phyloP scores from a whole-genome alignment of 2,329 filamentous ascomycete genomes.

The Diplodia mutila region DNA sequence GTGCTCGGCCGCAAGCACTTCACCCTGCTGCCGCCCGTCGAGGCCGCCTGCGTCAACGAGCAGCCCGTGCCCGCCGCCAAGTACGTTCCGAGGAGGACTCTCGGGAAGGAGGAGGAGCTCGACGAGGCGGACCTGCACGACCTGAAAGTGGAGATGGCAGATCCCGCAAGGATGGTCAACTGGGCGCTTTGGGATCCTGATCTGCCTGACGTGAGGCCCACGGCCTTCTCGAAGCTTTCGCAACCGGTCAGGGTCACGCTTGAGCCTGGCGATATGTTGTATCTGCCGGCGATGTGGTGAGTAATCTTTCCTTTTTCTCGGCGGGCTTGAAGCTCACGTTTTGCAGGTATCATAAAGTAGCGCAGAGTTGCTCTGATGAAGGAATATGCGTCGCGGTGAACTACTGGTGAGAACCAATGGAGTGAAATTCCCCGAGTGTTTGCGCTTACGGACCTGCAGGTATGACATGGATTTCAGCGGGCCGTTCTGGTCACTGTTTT shows the following conservation, averaged over 20 bases:
- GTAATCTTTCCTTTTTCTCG: constrained; percentile 29
- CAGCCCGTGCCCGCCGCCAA: constrained; percentile 59
- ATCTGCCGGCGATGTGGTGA: constrained; percentile 79
- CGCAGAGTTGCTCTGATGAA: constrained; percentile 68
- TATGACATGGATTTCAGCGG: constrained; percentile 81
- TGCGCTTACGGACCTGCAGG: constrained; percentile 34
- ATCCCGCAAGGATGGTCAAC: constrained; percentile 57
- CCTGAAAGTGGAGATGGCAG: constrained; percentile 40
- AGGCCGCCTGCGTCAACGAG: constrained; percentile 71
- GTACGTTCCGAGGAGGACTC: constrained; percentile 50
- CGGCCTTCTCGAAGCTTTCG: constrained; percentile 63
- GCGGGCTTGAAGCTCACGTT: not conserved
- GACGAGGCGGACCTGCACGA: constrained; percentile 19
- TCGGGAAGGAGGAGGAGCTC: constrained; percentile 20
- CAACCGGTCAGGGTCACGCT: constrained; percentile 69
- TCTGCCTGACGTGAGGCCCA: constrained; percentile 52
- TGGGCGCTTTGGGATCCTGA: constrained; percentile 79
- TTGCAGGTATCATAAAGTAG: constrained; percentile 75
- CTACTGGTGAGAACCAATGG: constrained; percentile 59
- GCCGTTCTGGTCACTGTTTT: constrained; percentile 64
- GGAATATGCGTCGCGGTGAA: constrained; percentile 79
- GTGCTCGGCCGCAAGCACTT: constrained; percentile 75
- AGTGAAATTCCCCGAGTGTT: no score
- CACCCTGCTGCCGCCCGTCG: constrained; percentile 71
- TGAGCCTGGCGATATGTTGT: constrained; percentile 76